Percentiles rank a stretch among this genome's conserved stretches.
These are phyloP conservation scores for Jackrogersella minutella DNA, from an alignment of 495 filamentous ascomycete genomes.

Conservation along the genomic window DNA sequence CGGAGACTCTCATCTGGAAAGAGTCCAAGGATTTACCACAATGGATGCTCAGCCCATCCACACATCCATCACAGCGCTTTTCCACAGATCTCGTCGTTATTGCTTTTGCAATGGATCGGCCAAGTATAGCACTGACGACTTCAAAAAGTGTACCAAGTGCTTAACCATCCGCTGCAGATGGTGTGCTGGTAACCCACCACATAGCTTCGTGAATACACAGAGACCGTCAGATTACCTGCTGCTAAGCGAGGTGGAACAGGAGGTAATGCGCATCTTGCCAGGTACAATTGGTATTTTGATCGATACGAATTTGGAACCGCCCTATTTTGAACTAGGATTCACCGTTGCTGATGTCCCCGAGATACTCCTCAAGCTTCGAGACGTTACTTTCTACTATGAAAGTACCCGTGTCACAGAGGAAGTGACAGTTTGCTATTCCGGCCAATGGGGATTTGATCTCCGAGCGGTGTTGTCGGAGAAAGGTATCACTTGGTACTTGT, in stretches of 20 bases:
- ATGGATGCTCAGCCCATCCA: conserved; percentile 23
- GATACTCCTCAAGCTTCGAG: conserved; percentile 3
- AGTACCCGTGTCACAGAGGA: conserved; percentile 47
- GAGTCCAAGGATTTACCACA: conserved; percentile 5
- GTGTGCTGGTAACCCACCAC: conserved; percentile 49
- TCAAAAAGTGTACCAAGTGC: conserved; percentile 29
- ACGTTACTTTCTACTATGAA: conserved; percentile 42
- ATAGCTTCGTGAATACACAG: conserved; percentile 24
- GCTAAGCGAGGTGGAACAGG: conserved; percentile 24
- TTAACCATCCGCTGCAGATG: conserved; percentile 36
- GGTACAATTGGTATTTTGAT: not conserved
- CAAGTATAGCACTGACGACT: conserved; percentile 41
- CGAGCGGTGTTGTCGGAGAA: conserved; percentile 42
- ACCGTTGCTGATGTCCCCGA: not conserved
- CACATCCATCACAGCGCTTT: not conserved
- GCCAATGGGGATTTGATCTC: conserved; percentile 43
- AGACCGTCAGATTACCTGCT: conserved; percentile 16
- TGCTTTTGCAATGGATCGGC: conserved; percentile 48
- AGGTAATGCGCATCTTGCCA: conserved; percentile 34
- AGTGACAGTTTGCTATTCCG: conserved; percentile 45
- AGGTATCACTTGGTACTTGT: conserved; percentile 44
- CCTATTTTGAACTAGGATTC: not conserved
- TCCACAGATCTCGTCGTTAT: conserved; percentile 34
- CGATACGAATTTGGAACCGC: not conserved
- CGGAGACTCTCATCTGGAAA: conserved; percentile 22